Evolutionary conservation across 805 yeast species (phyloP).

Genomic region (Hyphopichia homilentoma): DNA sequence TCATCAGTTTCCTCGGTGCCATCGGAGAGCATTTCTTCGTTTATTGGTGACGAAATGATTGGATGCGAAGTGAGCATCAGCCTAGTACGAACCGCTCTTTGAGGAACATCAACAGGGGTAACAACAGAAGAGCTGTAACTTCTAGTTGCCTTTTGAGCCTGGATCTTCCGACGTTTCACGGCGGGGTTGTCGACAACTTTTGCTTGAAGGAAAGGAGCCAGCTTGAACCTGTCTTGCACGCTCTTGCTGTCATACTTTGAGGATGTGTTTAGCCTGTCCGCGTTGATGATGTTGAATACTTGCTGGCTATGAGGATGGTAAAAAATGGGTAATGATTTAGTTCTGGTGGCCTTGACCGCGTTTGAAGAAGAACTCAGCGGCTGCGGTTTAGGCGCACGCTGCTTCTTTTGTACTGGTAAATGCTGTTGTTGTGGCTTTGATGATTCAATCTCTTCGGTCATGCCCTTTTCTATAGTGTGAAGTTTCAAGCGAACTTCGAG

Average conservation of each 20-base stretch:
- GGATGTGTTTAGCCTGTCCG: slow-evolving; percentile 36
- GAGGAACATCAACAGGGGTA: slow-evolving; percentile 15
- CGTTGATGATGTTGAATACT: slow-evolving; percentile 38
- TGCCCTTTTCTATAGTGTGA: slow-evolving; percentile 29
- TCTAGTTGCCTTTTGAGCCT: slow-evolving; percentile 11
- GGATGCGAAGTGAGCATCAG: slow-evolving; percentile 37
- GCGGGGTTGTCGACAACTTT: slow-evolving; percentile 39
- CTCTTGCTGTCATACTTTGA: slow-evolving; percentile 38
- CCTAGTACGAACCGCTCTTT: slow-evolving; percentile 40
- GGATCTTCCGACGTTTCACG: slow-evolving; percentile 11
- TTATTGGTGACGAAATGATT: slow-evolving; percentile 39
- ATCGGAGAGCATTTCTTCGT: slow-evolving; percentile 34
- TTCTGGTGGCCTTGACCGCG: slow-evolving; percentile 40
- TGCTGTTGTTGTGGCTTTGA: slow-evolving; percentile 7
- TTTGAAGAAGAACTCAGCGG: slow-evolving; percentile 2
- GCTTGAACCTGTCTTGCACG: slow-evolving; percentile 42
- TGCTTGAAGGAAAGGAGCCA: slow-evolving; percentile 42
- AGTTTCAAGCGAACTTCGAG: slow-evolving; percentile 55
- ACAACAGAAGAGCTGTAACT: slow-evolving; percentile 6
- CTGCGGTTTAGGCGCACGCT: slow-evolving; percentile 7
- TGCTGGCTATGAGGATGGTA: slow-evolving; percentile 36
- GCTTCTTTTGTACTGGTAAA: slow-evolving; percentile 4
- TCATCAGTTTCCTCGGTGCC: slow-evolving; percentile 23
- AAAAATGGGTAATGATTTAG: slow-evolving; percentile 41
- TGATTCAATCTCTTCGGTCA: too few relatives aligned